Percentiles rank a stretch among this genome's conserved stretches.
phyloP scores from a whole-genome alignment of 495 filamentous ascomycete genomes.

The Daldinia bambusicola region DNA sequence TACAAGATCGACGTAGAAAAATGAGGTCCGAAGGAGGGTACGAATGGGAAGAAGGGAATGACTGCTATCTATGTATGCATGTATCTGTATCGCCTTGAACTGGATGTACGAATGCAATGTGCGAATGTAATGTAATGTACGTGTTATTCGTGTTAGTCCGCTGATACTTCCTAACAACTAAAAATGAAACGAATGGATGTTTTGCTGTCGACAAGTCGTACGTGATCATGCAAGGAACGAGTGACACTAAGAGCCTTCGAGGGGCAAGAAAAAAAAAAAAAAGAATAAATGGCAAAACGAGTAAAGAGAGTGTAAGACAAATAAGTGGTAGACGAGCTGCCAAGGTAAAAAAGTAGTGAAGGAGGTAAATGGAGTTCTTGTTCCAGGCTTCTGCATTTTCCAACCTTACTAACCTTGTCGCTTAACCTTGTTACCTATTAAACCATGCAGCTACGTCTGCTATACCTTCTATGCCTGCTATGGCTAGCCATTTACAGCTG shows the following conservation, averaged over 20 bases:
- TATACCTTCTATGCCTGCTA: no score
- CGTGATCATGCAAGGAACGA: constrained; percentile 41
- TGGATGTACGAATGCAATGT: constrained; percentile 7
- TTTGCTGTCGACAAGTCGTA: constrained; percentile 27
- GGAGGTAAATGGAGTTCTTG: background rate
- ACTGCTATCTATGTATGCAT: background rate
- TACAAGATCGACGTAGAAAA: background rate
- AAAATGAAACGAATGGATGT: constrained; percentile 34
- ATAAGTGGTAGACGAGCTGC: background rate
- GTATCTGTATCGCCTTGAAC: background rate
- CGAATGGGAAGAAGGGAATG: constrained; percentile 21
- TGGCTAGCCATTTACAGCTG: background rate
- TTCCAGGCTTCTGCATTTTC: constrained; percentile 5
- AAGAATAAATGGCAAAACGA: constrained; percentile 15
- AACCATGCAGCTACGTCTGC: no score
- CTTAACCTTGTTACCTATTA: constrained; percentile 21
- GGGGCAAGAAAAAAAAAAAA: constrained; percentile 18
- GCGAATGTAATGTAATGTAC: background rate
- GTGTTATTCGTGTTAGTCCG: background rate
- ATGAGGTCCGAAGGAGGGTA: constrained; percentile 16
- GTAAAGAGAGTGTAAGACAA: constrained; percentile 14
- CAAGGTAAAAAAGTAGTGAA: background rate
- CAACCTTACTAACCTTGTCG: background rate
- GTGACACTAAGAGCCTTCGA: constrained; percentile 22
- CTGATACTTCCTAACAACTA: constrained; percentile 14